phyloP scores from a whole-genome alignment of 495 filamentous ascomycete species.

The Diplogelasinospora grovesii region DNA sequence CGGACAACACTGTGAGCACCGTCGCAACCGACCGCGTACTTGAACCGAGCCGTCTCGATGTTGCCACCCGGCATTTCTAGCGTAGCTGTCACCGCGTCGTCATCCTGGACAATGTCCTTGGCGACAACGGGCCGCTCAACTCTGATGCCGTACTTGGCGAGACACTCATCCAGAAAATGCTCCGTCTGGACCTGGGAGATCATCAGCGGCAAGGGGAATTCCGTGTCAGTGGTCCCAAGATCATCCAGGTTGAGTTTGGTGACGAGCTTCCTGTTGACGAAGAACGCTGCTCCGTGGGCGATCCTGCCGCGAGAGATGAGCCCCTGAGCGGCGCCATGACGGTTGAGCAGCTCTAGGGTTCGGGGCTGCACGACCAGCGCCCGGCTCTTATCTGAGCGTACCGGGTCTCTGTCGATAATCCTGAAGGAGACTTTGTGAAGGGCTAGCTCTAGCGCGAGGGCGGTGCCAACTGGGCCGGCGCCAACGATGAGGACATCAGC shows the following conservation, averaged over 20 bases:
- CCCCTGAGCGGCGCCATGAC: constrained; percentile 28
- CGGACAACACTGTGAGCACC: constrained; percentile 39
- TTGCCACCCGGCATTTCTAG: constrained; percentile 17
- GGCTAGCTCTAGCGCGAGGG: constrained; percentile 31
- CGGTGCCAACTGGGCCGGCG: constrained; percentile 26
- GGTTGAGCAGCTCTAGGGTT: constrained; percentile 40
- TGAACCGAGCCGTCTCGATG: constrained; percentile 23
- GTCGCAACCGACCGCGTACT: constrained; percentile 42
- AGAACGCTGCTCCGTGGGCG: constrained; percentile 23
- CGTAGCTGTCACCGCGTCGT: constrained; percentile 24
- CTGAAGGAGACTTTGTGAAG: constrained; percentile 32
- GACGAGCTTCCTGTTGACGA: constrained; percentile 24
- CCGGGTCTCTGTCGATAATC: constrained; percentile 32
- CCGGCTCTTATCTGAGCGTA: constrained; percentile 33
- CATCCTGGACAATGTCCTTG: constrained; percentile 27
- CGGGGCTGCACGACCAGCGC: constrained; percentile 40
- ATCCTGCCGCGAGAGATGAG: constrained; percentile 23
- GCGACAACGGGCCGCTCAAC: constrained; percentile 32
- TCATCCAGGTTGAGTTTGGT: constrained; percentile 20
- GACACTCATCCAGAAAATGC: constrained; percentile 29
- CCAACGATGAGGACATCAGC: constrained; percentile 33
- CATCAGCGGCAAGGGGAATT: constrained; percentile 30
- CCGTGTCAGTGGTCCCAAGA: constrained; percentile 25
- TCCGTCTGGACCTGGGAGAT: constrained; percentile 39
- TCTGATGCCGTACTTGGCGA: constrained; percentile 23